Conservation (phyloP, 345 rosid species). For the Gossypium bickii region DNA sequence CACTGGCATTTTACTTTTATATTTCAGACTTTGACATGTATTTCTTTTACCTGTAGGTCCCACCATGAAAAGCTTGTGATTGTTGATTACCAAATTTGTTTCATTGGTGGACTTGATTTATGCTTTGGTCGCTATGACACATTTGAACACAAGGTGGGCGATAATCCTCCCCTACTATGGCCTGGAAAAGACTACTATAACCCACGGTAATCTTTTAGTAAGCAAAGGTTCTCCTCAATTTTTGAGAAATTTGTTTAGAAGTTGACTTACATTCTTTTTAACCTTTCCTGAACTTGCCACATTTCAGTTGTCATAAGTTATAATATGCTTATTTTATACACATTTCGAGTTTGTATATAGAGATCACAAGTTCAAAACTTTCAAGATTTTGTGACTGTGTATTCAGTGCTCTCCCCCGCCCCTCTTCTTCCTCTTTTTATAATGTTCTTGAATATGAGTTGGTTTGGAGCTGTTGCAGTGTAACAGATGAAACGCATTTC, state of each 20-base stretch:
- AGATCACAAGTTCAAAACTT: neutral
- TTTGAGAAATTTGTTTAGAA: neutral
- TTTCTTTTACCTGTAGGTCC: conserved; percentile 61
- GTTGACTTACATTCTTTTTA: neutral
- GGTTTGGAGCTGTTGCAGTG: conserved; percentile 2
- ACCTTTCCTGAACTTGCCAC: neutral
- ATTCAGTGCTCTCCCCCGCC: neutral
- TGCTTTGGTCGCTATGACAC: conserved; percentile 99
- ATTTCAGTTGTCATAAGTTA: neutral
- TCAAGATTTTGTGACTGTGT: neutral
- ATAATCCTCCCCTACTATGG: conserved; percentile 74
- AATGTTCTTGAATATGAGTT: conserved; percentile 8
- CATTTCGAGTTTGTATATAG: neutral
- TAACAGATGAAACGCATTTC: neutral
- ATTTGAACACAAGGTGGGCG: conserved; percentile 76
- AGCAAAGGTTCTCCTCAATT: neutral
- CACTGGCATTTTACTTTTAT: neutral
- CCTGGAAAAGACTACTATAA: conserved; percentile 99
- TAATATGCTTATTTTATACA: neutral
- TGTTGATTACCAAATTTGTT: conserved; percentile 88
- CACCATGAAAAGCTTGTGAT: conserved; percentile 98
- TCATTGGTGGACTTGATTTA: conserved; percentile 91
- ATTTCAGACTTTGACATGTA: conserved; percentile 24
- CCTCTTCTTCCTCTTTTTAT: neutral
- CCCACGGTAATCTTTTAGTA: conserved; percentile 57